phyloP scores from a whole-genome alignment of 495 filamentous ascomycete species.

The Clohesyomyces aquaticus region DNA sequence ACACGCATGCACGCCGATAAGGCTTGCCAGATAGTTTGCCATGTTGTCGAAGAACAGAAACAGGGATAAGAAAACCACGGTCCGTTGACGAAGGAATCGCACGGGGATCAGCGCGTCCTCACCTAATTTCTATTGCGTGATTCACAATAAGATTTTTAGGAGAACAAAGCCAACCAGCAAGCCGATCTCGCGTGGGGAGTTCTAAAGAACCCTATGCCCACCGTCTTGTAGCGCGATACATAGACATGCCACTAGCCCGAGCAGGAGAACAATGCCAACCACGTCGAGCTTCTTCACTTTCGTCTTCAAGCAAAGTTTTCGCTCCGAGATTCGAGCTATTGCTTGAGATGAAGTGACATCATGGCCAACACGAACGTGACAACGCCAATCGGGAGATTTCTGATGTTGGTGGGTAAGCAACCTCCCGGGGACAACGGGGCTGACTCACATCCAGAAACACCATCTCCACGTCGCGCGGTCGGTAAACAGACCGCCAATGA shows the following conservation, averaged over 20 bases:
- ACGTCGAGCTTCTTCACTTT: conserved; percentile 18
- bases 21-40: conserved; percentile 34
- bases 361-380: conserved; percentile 35
- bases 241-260: conserved; percentile 11
- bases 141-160: conserved; percentile 19
- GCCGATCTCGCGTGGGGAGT: conserved; percentile 17
- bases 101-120: conserved; percentile 10
- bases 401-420: conserved; percentile 14
- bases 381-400: conserved; percentile 42
- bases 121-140: conserved; percentile 9
- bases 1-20: not conserved
- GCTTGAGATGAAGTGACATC: not conserved
- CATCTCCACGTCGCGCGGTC: conserved; percentile 36
- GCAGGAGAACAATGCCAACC: conserved; percentile 1
- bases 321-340: not conserved
- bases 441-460: conserved; percentile 23
- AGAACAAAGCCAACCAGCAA: conserved; percentile 33
- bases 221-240: conserved; percentile 18
- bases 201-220: conserved; percentile 12
- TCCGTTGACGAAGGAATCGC: conserved; percentile 8
- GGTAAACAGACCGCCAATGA: conserved; percentile 39
- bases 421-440: not conserved
- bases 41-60: conserved; percentile 38
- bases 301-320: conserved; percentile 9
- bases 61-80: conserved; percentile 19